phyloP scores from a whole-genome alignment of 148 eudicot genomes.

The Oxyria digyna region DNA sequence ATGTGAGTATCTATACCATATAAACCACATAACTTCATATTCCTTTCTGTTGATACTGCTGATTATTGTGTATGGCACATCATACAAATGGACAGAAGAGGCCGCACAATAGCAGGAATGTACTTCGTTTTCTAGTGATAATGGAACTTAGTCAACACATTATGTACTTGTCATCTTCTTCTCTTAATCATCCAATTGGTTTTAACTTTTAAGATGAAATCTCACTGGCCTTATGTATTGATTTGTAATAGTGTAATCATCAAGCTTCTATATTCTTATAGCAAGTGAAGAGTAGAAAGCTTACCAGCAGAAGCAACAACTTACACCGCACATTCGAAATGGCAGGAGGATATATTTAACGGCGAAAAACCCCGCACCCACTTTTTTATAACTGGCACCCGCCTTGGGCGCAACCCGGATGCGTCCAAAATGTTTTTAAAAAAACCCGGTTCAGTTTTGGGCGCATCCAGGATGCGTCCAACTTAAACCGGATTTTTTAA shows the following conservation, averaged over 20 bases:
- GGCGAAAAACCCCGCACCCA: too few species aligned
- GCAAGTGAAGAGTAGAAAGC: background rate
- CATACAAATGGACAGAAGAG: conserved; percentile 3
- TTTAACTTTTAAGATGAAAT: too few species aligned
- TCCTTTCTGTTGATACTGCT: background rate
- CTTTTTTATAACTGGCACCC: too few species aligned
- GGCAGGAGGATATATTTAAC: conserved; percentile 3
- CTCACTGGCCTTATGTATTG: too few species aligned
- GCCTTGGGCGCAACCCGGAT: too few species aligned
- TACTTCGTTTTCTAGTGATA: background rate
- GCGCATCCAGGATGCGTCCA: too few species aligned
- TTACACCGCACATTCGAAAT: background rate
- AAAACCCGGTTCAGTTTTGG: too few species aligned
- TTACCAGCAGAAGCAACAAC: background rate
- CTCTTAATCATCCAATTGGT: background rate
- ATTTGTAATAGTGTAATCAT: background rate
- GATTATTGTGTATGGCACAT: conserved; percentile 1
- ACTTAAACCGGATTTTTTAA: too few species aligned
- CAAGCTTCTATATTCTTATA: background rate
- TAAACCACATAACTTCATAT: background rate
- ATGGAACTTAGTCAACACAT: too few species aligned
- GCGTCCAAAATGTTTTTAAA: too few species aligned
- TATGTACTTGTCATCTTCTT: background rate
- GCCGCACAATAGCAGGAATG: background rate
- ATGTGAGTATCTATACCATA: background rate